A percentile compares a stretch with the other conserved stretches of the same genome.
phyloP scores from a whole-genome alignment of 164 flowering plant genomes.

The Magnolia kwangsiensis region DNA sequence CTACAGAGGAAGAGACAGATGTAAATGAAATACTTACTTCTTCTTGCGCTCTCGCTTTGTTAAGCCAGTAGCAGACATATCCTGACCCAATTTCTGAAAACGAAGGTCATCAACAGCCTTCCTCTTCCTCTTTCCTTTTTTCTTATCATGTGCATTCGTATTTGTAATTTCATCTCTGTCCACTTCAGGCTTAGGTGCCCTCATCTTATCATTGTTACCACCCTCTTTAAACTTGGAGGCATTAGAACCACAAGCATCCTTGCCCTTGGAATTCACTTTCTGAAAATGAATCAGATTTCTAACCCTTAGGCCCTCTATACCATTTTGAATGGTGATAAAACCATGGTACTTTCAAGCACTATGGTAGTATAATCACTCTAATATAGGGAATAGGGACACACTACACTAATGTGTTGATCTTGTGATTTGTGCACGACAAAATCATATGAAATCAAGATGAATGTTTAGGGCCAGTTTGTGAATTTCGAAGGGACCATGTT shows the following conservation, averaged over 20 bases:
- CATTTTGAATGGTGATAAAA: too few relatives aligned
- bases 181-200: conserved; percentile 12
- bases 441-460: background rate
- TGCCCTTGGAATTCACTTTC: conserved; percentile 21
- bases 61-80: conserved; percentile 28
- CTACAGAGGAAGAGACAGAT: background rate
- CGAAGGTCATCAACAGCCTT: conserved; percentile 58
- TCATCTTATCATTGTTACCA: conserved; percentile 19
- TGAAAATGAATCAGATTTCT: conserved; percentile 19
- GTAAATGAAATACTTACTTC: conserved; percentile 36
- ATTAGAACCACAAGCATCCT: conserved; percentile 13
- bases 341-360: background rate
- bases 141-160: conserved; percentile 30
- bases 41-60: conserved; percentile 66
- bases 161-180: conserved; percentile 14
- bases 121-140: conserved; percentile 53
- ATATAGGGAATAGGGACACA: background rate
- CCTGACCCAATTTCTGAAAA: conserved; percentile 34
- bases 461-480: background rate
- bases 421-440: background rate
- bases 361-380: background rate
- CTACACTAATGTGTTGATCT: background rate
- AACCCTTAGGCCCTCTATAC: background rate
- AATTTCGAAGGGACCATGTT: background rate
- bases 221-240: conserved; percentile 18